Evolutionary conservation across 768 basidiomycete species (phyloP), one percentile per base, ranked within the genome.

Genomic region (Rhizopogon sp.): DNA sequence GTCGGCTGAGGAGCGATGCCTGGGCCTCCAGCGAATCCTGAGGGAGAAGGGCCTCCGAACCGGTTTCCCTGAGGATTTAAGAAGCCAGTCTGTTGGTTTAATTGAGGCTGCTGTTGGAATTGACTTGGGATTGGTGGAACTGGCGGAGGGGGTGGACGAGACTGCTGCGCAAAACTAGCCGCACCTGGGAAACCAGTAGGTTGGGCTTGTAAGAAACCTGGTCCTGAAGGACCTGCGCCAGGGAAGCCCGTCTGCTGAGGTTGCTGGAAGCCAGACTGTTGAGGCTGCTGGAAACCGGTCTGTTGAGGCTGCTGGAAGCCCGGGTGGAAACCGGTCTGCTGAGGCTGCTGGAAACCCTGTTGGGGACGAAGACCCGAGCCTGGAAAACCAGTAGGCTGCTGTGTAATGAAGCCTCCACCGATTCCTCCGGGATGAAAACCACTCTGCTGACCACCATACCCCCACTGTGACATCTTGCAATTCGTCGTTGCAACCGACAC

Each of bases 301-400:
- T 87, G 88, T 67, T 84, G 73, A 37, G 89, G 84, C 64, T 87
- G 85, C 70, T 90, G 88, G 64, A 75, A 85, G 29, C 82, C 82
- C 28, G 78, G 79, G 69, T 84, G 86, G 53, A 33, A 33, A 33
- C 31, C 31, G 31, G 31, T 33, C 31, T 10, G 31, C 31, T 33
- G 31, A 5, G 46, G 46, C 33, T 47, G 46, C 20, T 35, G 46
- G 33, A 35, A 47, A 47, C 20, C 35, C 47, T 49, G 35, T 39
- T 65, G 69, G 1, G 53, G 68, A 39, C 66, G 74, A 46, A 65
- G 64, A 25, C 66, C 25, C 25, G 25, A 4, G 3, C 25, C 74
- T 5, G 72, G 72, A 59, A 72, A 79, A 1, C 76, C 86, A 20
- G 88, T 88, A 40, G 74, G 80, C 72, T 91, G 90, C 10, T 83